phyloP scores from a whole-genome alignment of 345 rosid species.

The Eucalyptus shirleyi region DNA sequence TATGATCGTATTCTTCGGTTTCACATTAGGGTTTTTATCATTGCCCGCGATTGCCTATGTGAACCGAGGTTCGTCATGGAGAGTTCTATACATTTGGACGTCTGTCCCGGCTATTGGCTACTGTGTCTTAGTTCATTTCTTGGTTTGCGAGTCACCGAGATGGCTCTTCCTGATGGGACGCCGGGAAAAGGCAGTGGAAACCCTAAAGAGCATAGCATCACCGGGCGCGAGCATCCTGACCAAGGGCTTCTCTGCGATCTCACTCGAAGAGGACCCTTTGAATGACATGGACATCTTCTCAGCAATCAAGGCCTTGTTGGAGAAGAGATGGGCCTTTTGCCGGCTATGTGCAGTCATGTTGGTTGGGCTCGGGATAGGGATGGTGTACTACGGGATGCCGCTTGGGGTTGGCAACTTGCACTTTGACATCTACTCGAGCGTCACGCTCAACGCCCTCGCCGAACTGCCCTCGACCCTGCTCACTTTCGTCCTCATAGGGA shows the following conservation, averaged over 20 bases:
- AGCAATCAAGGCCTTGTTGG: slow-evolving; percentile 23
- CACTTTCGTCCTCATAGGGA: slow-evolving; percentile 26
- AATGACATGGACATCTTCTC: slow-evolving; percentile 24
- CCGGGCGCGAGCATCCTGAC: not conserved
- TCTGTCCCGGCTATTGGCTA: slow-evolving; percentile 27
- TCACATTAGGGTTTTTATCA: slow-evolving; percentile 35
- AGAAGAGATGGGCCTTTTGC: slow-evolving; percentile 42
- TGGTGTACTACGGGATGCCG: slow-evolving; percentile 77
- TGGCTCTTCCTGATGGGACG: slow-evolving; percentile 49
- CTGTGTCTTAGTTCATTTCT: slow-evolving; percentile 10
- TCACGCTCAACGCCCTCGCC: slow-evolving; percentile 48
- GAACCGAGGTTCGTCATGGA: slow-evolving; percentile 35
- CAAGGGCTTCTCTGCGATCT: slow-evolving; percentile 16
- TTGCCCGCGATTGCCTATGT: slow-evolving; percentile 33
- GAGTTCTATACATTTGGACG: slow-evolving; percentile 34
- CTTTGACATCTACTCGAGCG: slow-evolving; percentile 46
- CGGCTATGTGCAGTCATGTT: slow-evolving; percentile 30
- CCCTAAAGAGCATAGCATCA: slow-evolving; percentile 28
- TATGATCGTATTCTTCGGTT: slow-evolving; percentile 24
- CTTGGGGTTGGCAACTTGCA: slow-evolving; percentile 40
- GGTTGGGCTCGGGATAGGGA: slow-evolving; percentile 45
- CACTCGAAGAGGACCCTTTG: slow-evolving; percentile 7
- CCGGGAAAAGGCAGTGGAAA: slow-evolving; percentile 34
- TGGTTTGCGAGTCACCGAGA: slow-evolving; percentile 44
- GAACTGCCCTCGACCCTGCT: slow-evolving; percentile 50